Conservation (phyloP, 805 yeast species). For the Lachancea dasiensis region DNA sequence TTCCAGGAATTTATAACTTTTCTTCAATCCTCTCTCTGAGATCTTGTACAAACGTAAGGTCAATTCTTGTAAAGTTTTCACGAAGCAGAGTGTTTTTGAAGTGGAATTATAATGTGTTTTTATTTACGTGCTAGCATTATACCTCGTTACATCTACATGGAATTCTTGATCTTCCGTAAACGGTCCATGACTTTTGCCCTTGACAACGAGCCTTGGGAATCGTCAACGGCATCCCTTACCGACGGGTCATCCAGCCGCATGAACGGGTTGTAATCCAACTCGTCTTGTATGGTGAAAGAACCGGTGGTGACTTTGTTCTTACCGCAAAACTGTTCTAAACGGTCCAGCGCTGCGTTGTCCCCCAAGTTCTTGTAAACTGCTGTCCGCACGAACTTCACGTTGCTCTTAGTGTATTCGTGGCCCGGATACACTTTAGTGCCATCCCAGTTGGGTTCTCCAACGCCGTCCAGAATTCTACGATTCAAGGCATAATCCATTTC, state of each 20-base stretch:
- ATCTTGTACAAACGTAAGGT: constrained; percentile 1
- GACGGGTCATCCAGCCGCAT: constrained; percentile 66
- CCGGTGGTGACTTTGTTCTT: constrained; percentile 79
- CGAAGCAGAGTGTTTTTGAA: neutral
- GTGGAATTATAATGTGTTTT: neutral
- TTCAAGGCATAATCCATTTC: constrained; percentile 76
- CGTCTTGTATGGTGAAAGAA: constrained; percentile 75
- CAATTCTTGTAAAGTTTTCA: neutral
- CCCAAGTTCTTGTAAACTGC: constrained; percentile 43
- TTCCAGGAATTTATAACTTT: no score
- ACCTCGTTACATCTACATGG: constrained; percentile 27
- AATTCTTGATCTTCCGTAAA: constrained; percentile 74
- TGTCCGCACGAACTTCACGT: constrained; percentile 69
- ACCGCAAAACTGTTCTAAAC: constrained; percentile 46
- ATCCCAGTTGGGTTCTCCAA: constrained; percentile 30
- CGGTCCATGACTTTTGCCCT: constrained; percentile 59
- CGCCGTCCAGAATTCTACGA: constrained; percentile 55
- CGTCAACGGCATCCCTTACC: constrained; percentile 55
- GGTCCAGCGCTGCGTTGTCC: constrained; percentile 42
- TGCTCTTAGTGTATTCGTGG: constrained; percentile 87
- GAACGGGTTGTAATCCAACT: constrained; percentile 79
- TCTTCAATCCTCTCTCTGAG: constrained; percentile 1
- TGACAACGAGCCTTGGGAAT: constrained; percentile 30
- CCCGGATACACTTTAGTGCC: constrained; percentile 79
- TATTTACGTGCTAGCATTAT: neutral